Conservation (phyloP, 2,329 filamentous ascomycete species). For the Pseudocercospora eumusae region DNA sequence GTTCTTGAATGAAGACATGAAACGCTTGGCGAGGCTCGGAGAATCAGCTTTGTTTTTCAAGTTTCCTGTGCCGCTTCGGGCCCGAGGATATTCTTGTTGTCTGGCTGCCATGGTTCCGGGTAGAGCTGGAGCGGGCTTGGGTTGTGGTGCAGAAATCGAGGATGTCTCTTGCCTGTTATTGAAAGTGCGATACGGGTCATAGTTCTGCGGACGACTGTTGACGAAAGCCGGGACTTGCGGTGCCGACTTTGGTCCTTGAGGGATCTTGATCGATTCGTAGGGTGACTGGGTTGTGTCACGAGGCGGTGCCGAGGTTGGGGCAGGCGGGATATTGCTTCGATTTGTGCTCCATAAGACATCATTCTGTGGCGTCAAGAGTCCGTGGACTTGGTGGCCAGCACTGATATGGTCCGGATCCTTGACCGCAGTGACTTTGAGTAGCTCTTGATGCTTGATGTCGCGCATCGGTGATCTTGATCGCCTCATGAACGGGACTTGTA, state of each 20-base stretch:
- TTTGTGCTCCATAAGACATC: background rate
- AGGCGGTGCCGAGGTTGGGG: background rate
- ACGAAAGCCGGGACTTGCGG: slow-evolving; percentile 15
- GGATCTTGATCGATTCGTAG: slow-evolving; percentile 22
- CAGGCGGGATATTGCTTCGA: background rate
- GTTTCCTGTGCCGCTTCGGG: background rate
- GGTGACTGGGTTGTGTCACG: slow-evolving; percentile 12
- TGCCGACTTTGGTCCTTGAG: slow-evolving; percentile 15
- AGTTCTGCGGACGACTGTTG: background rate
- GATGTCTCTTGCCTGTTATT: background rate
- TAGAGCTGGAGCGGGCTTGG: background rate
- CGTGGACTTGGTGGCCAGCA: background rate
- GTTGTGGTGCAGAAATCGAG: background rate
- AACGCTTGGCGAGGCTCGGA: slow-evolving; percentile 24
- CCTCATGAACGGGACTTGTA: slow-evolving; percentile 23
- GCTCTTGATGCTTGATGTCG: background rate
- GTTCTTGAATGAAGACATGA: slow-evolving; percentile 31
- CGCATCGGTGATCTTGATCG: background rate
- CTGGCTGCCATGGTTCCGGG: background rate
- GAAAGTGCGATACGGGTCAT: background rate
- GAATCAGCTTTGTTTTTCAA: background rate
- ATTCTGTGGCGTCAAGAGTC: background rate
- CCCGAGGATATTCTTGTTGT: background rate
- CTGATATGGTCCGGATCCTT: background rate
- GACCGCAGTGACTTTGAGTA: background rate